Base-by-base conservation (phyloP, 2,329 filamentous ascomycete species). In the Neofusicoccum laricinum region DNA sequence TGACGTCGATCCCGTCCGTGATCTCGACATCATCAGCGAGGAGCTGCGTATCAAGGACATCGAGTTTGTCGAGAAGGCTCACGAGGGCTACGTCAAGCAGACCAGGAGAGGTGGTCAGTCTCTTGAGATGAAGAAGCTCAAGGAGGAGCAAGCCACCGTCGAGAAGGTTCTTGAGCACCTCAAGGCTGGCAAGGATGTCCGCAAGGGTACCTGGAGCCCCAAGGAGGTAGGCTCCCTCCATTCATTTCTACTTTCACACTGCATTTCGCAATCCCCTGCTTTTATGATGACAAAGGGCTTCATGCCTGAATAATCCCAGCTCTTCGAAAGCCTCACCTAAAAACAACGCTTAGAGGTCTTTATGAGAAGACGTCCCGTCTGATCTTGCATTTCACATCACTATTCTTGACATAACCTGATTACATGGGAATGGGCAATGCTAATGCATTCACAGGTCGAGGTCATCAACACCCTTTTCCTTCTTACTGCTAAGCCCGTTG, bases 231-330 rank as follows among this genome's bases (percentile, higher is more conserved):
- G 90, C 79, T 53, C 36, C 64, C 65, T 67, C 68, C 72, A 69
- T 68, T 68, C 25, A 30, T 55, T 65, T 68, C 14, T 17, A 17
- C n/a, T 19, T 6, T 17, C 61, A 25, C 57, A 17, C 11, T 34
- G n/a, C 25, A 41, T 19, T 30, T 19, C 14, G 19, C 12, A 12
- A 51, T 32, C 10, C 38, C 59, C 59, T 49, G 63, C 71, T 72
- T 87, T 82, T 77, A 89, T 97, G 95, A 98, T 98, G 95, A 98
- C 89, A 90, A 96, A 97, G 90, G 95, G 93, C 92, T 84, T 86
- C 91, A n/a, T 92, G 93, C 90, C 55, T 46, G 55, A 61, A 85
- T 93, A 96, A 92, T n/a, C 95, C 95, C 95, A 99, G 95, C 95
- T 99, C 95, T 90, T 97, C 90, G 94, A 98, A 89, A 87, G 86